Base-by-base conservation (phyloP, 2,329 filamentous ascomycete species). In the Colletotrichum gloeosporioides region DNA sequence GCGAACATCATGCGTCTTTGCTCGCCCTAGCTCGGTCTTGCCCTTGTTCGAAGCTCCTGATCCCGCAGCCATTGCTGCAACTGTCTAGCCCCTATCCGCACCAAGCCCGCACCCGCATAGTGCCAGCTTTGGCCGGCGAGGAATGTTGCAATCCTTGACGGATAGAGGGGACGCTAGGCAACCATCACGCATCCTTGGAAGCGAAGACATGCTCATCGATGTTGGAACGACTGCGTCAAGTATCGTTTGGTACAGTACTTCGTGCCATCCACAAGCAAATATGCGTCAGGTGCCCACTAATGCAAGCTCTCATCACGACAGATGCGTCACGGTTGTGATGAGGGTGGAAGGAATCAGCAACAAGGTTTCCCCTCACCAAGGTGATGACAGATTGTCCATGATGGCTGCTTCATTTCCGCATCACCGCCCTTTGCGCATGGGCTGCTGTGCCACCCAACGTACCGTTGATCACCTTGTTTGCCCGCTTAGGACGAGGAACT, bases 241-340 rank as follows among this genome's bases (percentile, higher is more conserved):
- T 76, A 62, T 64, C 73, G 71, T 73, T 73, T 73, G 53, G 73
- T 76, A 76, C 64, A 76, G 73, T 76, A 76, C 73, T 69, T 76
- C 22, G 27, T 32, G 49, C 73, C 70, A 75, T 73, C 69, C 63
- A 73, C 32, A 49, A 64, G 64, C 63, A 73, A 69, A 15, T 34
- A 29, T 29, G 64, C 57, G 32, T 76, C 69, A 68, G 57, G 63
- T 62, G 57, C 55, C 63, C 69, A 63, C 73, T 76, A 73, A 76
- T 76, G 73, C 73, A 76, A 64, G 70, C 39, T 69, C 36, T 25
- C 32, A 34, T 73, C 73, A 76, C 73, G 69, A 67, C 34, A 44
- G 44, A 32, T 69, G 57, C 57, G 70, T 73, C 73, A 29, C 22
- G 49, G 10, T 53, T 57, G 55, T 63, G 69, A 68, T 71, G 25